Base-by-base conservation (phyloP, 2,329 filamentous ascomycete genomes). In the Neopestalotiopsis clavispora region DNA sequence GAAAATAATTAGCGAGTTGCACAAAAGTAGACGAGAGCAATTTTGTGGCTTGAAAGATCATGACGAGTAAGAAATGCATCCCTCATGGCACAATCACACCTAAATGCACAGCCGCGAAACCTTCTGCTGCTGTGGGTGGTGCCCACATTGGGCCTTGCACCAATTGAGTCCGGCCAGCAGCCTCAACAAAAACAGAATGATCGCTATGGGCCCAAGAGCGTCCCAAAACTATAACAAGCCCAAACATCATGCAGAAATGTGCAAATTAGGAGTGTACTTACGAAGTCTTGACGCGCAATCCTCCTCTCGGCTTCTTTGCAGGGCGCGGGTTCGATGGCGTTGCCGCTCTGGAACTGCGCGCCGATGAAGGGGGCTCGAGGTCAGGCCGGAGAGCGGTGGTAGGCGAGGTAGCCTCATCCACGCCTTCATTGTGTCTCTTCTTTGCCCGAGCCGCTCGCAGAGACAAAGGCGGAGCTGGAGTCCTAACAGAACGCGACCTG, bases 271-370 rank as follows among this genome's bases (percentile, higher is more conserved):
- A 74, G 73, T 71, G 14, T 13, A 90, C 89, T 87, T 83, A 91
- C 90, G 91, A 92, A 79, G 86, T 87, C 81, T 92, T 92, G 76
- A 91, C 86, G 73, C 90, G 89, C 69, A 89, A 84, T 52, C 89
- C 89, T 66, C 85, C 86, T 77, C 89, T 87, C 64, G 84, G 82
- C 79, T 87, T 90, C 84, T 90, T 91, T 69, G 83, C 80, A 40
- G 87, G 84, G 56, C 86, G 87, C 67, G 85, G 82, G 58, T 85
- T 82, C 67, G 80, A 83, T 6, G 90, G 90, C 40, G 90, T 92
- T 67, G 84, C 87, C 68, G 88, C 88, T 72, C 90, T 87, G 40
- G 89, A 91, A 72, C 82, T 84, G 61, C 83, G 80, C 13, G 80
- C 77, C n/a, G 84, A 85, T 42, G 75, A 83, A 70, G 77, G 84